Conservation (phyloP, 2,329 filamentous ascomycete genomes). For the Neonectria neomacrospora region DNA sequence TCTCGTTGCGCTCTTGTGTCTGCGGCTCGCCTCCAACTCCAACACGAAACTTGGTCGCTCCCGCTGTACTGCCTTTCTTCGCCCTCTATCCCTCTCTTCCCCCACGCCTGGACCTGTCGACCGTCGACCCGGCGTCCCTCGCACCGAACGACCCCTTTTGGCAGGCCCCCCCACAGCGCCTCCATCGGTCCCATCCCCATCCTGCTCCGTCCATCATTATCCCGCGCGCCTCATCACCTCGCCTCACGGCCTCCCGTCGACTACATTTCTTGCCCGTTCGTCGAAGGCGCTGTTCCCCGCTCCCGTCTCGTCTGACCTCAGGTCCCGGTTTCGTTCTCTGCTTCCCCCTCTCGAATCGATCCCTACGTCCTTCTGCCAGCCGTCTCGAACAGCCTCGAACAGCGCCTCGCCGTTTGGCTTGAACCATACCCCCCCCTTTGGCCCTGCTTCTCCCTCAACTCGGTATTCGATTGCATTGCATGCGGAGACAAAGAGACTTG, state of each 20-base stretch:
- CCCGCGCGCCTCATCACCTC: conserved; percentile 38
- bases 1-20: conserved; percentile 29
- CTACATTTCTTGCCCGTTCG: conserved; percentile 26
- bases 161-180: conserved; percentile 43
- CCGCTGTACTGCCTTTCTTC: conserved; percentile 23
- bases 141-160: conserved; percentile 48
- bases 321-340: conserved; percentile 32
- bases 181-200: conserved; percentile 41
- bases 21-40: conserved; percentile 12
- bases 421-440: conserved; percentile 18
- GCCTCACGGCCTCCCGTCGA: conserved; percentile 28
- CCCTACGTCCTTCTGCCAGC: conserved; percentile 38
- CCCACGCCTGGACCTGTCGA: conserved; percentile 30
- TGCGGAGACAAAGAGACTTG: conserved; percentile 34
- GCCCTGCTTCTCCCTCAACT: conserved; percentile 32
- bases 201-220: conserved; percentile 46
- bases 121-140: conserved; percentile 44
- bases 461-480: conserved; percentile 38
- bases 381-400: conserved; percentile 36
- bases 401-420: conserved; percentile 36
- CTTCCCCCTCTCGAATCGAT: conserved; percentile 30
- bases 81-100: conserved; percentile 33
- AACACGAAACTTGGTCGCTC: background rate
- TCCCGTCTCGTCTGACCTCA: conserved; percentile 35
- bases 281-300: conserved; percentile 35